Evolutionary conservation across 2,329 filamentous ascomycete species (phyloP), one percentile per base, ranked within the genome.

Genomic region (Drechslerella coelobrocha): DNA sequence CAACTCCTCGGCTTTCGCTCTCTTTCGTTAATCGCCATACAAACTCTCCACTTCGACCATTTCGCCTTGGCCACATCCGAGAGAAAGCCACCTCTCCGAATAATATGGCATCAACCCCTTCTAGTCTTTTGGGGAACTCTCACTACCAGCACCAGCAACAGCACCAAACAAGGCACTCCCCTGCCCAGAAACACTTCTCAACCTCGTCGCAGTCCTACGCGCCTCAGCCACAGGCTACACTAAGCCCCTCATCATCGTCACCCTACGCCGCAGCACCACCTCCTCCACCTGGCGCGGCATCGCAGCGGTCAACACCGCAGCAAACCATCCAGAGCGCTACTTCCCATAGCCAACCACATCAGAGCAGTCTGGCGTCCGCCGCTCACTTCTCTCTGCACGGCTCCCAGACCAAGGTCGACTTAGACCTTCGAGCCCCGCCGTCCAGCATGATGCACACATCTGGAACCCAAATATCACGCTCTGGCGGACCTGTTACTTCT

Each of bases 331-430:
- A 68, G n/a, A 50, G 7, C 24, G 27, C 37, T 6, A 31, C 12
- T 23, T 43, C 62, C 41, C 50, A 43, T 19, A 54, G 26, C 5
- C 50, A 57, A 48, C 52, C 43, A 4, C 48, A 34, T 27, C 56
- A 69, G 19, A 27, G 27, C 39, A 78, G 72, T 81, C 82, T 61
- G 79, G 82, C 59, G 5, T n/a, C 59, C 48, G 27, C 43, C 23
- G 87, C 89, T 73, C 89, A 92, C 78, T 84, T 94, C 43, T 89
- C 91, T 39, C 86, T 90, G 27, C 85, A 96, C 59, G 81, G 85
- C 14, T 84, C 89, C 5, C 91, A 90, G 76, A 82, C 88, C 74
- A 85, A 84, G 68, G 82, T 84, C 41, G 86, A 89, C 68, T 88
- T 88, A 73, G 86, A 85, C 54, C 45, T 45, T 41, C 72, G 74